Evolutionary conservation across 139 green algal genomes (phyloP).

Genomic region (Auxenochlorella protothecoides): DNA sequence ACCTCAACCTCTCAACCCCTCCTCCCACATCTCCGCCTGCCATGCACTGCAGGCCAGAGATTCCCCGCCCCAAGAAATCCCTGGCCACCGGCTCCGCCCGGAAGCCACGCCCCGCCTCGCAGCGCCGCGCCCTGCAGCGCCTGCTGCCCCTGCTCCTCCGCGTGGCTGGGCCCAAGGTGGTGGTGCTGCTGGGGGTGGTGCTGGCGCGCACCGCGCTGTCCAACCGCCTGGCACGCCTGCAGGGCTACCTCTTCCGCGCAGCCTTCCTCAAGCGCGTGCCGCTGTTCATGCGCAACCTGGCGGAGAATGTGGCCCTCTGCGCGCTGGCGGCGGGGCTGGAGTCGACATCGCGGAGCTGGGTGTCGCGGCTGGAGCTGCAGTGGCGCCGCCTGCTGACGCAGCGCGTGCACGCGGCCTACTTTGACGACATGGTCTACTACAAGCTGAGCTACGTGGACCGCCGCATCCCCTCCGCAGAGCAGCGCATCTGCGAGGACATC

Average conservation of each 20-base stretch:
- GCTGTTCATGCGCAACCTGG: constrained; percentile 46
- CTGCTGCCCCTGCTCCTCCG: constrained; percentile 35
- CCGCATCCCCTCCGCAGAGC: constrained; percentile 44
- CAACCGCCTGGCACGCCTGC: constrained; percentile 52
- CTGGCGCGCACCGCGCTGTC: constrained; percentile 38
- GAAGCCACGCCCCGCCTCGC: background rate
- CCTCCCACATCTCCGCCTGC: background rate
- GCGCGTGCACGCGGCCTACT: constrained; percentile 47
- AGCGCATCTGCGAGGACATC: constrained; percentile 63
- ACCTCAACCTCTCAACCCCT: background rate
- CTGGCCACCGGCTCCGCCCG: background rate
- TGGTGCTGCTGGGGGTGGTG: constrained; percentile 10
- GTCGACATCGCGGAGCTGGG: constrained; percentile 29
- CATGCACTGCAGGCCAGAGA: too few species aligned
- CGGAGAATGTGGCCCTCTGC: constrained; percentile 58
- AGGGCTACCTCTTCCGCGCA: constrained; percentile 59
- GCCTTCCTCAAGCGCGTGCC: constrained; percentile 54
- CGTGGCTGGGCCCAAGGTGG: constrained; percentile 15
- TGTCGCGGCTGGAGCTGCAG: constrained; percentile 33
- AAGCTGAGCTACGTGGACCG: constrained; percentile 59
- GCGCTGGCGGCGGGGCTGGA: constrained; percentile 35
- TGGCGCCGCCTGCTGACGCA: constrained; percentile 46
- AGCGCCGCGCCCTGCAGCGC: constrained; percentile 20
- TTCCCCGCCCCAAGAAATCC: background rate
- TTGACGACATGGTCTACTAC: constrained; percentile 65